Evolutionary conservation across 805 yeast genomes (phyloP).

Genomic region (Myxozyma mucilagina): DNA sequence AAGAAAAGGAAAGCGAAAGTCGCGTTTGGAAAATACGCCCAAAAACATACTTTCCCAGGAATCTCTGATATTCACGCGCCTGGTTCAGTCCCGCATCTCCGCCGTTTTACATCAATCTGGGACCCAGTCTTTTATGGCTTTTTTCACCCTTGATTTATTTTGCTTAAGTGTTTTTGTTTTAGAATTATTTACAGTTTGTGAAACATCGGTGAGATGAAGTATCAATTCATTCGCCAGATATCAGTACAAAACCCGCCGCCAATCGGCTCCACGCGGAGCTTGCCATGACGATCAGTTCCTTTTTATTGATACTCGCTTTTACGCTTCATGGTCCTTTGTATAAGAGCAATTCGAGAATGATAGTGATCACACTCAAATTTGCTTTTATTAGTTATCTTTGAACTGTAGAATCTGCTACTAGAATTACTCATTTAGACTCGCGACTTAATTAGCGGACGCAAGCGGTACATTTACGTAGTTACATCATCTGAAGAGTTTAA

Average conservation of each 20-base stretch:
- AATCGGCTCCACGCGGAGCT: slow-evolving; percentile 2
- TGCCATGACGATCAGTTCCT: not conserved
- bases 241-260: not conserved
- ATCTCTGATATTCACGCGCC: not conserved
- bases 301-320: not conserved
- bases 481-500: no score
- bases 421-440: no score
- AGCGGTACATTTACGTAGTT: no score
- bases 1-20: not conserved
- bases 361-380: no score
- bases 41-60: not conserved
- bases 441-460: no score
- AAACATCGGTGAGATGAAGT: not conserved
- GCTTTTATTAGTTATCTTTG: no score
- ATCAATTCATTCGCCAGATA: no score
- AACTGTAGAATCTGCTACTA: no score
- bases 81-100: not conserved
- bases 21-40: not conserved
- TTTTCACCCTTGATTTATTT: not conserved
- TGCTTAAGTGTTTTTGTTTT: not conserved
- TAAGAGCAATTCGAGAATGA: not conserved
- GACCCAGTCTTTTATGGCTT: no score
- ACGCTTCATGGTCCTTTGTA: not conserved
- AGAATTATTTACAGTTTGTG: not conserved
- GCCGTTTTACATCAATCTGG: not conserved